Conservation (phyloP, 345 rosid species). For the Melaleuca alternifolia region DNA sequence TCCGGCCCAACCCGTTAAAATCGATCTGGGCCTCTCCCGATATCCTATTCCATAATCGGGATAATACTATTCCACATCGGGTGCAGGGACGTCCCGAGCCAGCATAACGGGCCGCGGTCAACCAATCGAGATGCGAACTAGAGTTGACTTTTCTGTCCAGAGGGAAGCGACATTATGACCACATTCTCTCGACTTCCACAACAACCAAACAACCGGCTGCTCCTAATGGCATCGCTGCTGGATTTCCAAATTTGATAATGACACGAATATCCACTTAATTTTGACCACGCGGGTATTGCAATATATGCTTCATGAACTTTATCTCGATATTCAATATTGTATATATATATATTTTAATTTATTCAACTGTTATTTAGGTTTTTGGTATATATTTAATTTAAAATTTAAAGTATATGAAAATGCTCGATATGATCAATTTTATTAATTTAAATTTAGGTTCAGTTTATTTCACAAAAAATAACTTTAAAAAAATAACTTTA, state of each 20-base stretch:
- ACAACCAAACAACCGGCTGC: background rate
- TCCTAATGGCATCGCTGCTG: background rate
- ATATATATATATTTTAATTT: too few relatives aligned
- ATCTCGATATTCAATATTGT: too few relatives aligned
- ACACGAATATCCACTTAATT: too few relatives aligned
- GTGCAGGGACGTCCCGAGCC: background rate
- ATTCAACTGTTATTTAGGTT: too few relatives aligned
- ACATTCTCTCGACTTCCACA: background rate
- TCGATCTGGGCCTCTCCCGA: background rate
- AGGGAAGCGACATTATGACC: background rate
- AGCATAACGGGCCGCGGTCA: background rate
- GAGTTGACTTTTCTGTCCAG: background rate
- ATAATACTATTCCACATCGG: background rate
- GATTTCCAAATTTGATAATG: background rate
- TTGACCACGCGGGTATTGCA: too few relatives aligned
- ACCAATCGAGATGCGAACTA: background rate
- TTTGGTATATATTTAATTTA: background rate
- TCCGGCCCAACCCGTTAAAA: background rate
- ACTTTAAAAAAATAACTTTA: too few relatives aligned
- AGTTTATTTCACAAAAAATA: too few relatives aligned
- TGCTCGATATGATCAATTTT: too few relatives aligned
- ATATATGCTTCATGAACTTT: too few relatives aligned
- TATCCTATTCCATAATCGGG: background rate
- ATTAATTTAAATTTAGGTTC: too few relatives aligned
- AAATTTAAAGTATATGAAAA: too few relatives aligned